Conservation (phyloP, 2,329 filamentous ascomycete species). For the Exophiala bonariae region DNA sequence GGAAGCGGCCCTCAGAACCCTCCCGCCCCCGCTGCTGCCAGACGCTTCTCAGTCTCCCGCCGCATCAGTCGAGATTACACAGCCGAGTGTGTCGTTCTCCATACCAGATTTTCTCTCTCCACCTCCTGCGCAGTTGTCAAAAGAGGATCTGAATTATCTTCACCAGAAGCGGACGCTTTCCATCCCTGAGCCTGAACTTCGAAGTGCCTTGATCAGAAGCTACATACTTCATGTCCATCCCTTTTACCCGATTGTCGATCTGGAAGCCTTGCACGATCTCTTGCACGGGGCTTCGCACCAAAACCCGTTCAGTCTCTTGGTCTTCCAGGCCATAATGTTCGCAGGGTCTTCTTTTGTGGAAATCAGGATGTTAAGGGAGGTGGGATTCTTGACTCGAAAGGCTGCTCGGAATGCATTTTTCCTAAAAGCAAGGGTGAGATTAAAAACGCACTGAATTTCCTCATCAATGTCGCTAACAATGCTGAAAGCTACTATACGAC, state of each 20-base stretch:
- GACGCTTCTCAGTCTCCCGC: too few relatives aligned
- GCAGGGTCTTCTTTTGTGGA: slow-evolving; percentile 84
- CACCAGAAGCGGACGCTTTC: background rate
- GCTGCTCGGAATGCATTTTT: slow-evolving; percentile 64
- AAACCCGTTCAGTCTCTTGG: slow-evolving; percentile 65
- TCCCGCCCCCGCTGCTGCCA: too few relatives aligned
- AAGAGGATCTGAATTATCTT: background rate
- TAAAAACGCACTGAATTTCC: too few relatives aligned
- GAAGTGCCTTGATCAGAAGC: background rate
- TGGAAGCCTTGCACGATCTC: background rate
- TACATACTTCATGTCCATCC: background rate
- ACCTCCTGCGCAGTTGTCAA: background rate
- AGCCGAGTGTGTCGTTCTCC: too few relatives aligned
- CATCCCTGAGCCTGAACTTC: background rate
- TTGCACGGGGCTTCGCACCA: too few relatives aligned
- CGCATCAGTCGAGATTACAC: too few relatives aligned
- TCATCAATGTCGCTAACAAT: slow-evolving; percentile 43
- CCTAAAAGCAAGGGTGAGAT: slow-evolving; percentile 10
- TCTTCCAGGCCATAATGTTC: slow-evolving; percentile 95
- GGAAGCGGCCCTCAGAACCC: too few relatives aligned
- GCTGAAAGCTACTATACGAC: slow-evolving; percentile 75
- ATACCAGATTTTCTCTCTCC: background rate
- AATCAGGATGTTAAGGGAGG: slow-evolving; percentile 69
- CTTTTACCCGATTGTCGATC: background rate
- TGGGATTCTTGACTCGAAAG: slow-evolving; percentile 75